Conservation (phyloP, 805 yeast species). For the Ogataea henricii region DNA sequence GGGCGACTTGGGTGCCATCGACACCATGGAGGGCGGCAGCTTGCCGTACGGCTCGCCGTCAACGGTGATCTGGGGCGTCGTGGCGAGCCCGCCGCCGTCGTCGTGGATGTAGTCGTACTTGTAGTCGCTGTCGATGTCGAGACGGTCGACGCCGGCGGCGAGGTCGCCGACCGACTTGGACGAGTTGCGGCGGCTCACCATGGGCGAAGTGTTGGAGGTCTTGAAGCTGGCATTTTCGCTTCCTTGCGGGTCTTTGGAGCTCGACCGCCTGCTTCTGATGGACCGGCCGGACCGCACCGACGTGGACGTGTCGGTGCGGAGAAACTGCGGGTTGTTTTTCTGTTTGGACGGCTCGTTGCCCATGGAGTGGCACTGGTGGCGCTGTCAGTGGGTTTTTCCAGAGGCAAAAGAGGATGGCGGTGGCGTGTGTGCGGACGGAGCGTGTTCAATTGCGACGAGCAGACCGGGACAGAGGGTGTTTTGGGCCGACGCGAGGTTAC, state of each 20-base stretch:
- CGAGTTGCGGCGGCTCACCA: constrained; percentile 30
- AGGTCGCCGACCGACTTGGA: constrained; percentile 26
- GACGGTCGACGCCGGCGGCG: constrained; percentile 18
- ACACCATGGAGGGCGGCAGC: constrained; percentile 38
- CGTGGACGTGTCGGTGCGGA: constrained; percentile 35
- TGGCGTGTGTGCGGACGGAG: neutral
- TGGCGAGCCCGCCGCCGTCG: constrained; percentile 8
- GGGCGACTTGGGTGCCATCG: constrained; percentile 36
- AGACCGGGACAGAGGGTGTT: too few species aligned
- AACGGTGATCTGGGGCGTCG: constrained; percentile 17
- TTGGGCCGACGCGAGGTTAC: too few species aligned
- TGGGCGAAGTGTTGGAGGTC: constrained; percentile 27
- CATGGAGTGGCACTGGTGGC: constrained; percentile 20
- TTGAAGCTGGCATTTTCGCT: constrained; percentile 25
- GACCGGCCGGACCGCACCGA: constrained; percentile 34
- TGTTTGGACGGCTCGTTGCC: constrained; percentile 39
- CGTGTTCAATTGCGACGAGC: too few species aligned
- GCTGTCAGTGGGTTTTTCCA: neutral
- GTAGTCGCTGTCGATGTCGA: constrained; percentile 21
- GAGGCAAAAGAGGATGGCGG: neutral
- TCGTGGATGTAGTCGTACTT: constrained; percentile 28
- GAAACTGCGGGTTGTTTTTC: constrained; percentile 27
- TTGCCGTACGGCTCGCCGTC: constrained; percentile 19
- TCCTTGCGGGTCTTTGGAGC: constrained; percentile 17
- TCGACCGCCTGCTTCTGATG: constrained; percentile 31